Conservation (phyloP, 2,329 filamentous ascomycete genomes). For the Didymella pomorum region DNA sequence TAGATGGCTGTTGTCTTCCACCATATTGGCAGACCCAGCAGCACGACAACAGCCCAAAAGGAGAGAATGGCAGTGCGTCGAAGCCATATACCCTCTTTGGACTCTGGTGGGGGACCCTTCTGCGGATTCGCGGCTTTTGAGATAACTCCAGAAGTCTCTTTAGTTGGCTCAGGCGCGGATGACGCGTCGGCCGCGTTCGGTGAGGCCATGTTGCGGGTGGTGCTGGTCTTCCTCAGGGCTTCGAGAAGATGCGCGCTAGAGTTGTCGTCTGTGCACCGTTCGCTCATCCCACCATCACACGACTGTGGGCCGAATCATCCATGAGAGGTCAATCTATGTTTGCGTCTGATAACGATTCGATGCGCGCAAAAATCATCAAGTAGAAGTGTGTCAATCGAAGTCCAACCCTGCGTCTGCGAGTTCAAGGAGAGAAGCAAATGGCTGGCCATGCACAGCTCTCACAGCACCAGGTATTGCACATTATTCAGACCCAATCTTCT, state of each 20-base stretch:
- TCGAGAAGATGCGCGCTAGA: constrained; percentile 12
- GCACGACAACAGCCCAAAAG: constrained; percentile 87
- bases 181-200: constrained; percentile 34
- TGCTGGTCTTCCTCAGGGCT: constrained; percentile 28
- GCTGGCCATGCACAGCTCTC: background rate
- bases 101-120: constrained; percentile 76
- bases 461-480: background rate
- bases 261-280: background rate
- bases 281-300: constrained; percentile 20
- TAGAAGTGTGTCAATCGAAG: background rate
- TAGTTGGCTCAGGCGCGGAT: constrained; percentile 19
- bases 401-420: background rate
- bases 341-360: background rate
- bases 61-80: constrained; percentile 80
- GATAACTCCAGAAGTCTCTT: constrained; percentile 7
- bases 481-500: background rate
- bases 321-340: background rate
- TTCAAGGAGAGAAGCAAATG: background rate
- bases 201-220: constrained; percentile 41
- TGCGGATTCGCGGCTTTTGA: constrained; percentile 13
- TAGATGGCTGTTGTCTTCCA: constrained; percentile 94
- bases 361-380: background rate
- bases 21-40: constrained; percentile 91
- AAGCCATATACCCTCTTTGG: constrained; percentile 70
- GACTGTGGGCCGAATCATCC: background rate